A percentile compares a stretch with the other conserved stretches of the same genome.
Conservation (phyloP, 2,329 filamentous ascomycete species). For the Balansia obtecta region DNA sequence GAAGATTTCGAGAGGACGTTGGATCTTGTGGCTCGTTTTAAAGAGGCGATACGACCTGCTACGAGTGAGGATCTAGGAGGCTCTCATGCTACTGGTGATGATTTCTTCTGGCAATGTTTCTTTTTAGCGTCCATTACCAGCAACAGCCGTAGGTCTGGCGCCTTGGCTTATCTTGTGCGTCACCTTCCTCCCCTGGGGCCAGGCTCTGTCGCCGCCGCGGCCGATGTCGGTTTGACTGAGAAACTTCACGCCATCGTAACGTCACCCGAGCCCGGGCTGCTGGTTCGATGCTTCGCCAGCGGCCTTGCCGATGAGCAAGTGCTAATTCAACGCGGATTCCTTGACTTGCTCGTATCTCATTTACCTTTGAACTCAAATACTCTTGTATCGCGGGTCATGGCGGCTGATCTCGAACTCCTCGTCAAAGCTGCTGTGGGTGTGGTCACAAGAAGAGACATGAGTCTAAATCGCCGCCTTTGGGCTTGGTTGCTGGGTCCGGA, state of each 20-base stretch:
- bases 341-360: conserved; percentile 85
- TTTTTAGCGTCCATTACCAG: conserved; percentile 90
- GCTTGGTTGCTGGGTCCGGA: conserved; percentile 86
- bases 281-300: conserved; percentile 84
- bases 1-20: conserved; percentile 92
- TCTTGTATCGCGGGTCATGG: conserved; percentile 60
- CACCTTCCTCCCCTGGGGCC: conserved; percentile 47
- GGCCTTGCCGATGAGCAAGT: conserved; percentile 80
- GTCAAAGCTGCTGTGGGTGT: conserved; percentile 77
- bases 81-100: conserved; percentile 52
- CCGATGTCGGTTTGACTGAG: conserved; percentile 17
- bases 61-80: conserved; percentile 36
- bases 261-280: conserved; percentile 78
- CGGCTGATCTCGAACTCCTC: conserved; percentile 67
- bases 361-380: conserved; percentile 75
- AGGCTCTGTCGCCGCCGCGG: conserved; percentile 2
- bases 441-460: conserved; percentile 87
- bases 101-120: conserved; percentile 97
- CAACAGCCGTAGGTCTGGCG: conserved; percentile 70
- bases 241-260: conserved; percentile 55
- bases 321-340: conserved; percentile 83
- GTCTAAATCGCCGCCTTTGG: conserved; percentile 88
- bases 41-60: conserved; percentile 48
- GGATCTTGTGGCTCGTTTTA: conserved; percentile 65
- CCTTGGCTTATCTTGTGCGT: conserved; percentile 73